A percentile compares a stretch with the other conserved stretches of the same genome.
These are phyloP conservation scores for Euryodendron excelsum DNA, from an alignment of 148 eudicot species.

Conservation along the genomic window DNA sequence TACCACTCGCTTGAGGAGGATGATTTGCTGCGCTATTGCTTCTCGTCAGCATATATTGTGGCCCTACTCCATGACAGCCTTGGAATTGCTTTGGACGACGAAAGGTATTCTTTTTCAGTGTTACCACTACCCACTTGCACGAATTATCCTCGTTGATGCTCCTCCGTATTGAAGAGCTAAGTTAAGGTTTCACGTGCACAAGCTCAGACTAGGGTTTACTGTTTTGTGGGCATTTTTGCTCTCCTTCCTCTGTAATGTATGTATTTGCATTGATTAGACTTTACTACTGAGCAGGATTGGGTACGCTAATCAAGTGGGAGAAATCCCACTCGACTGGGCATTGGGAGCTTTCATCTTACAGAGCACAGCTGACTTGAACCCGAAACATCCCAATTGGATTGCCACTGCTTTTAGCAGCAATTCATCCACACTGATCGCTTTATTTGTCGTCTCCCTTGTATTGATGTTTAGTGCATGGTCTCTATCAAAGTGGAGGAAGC, in stretches of 20 bases:
- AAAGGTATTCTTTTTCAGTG: constrained; percentile 41
- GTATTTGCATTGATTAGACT: neutral
- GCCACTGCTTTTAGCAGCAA: constrained; percentile 24
- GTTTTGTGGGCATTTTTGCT: neutral
- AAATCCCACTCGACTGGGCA: constrained; percentile 88
- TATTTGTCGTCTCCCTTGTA: constrained; percentile 32
- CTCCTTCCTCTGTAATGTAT: neutral
- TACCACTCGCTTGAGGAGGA: constrained; percentile 54
- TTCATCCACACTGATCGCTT: constrained; percentile 30
- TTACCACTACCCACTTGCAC: neutral
- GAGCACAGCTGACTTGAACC: constrained; percentile 25
- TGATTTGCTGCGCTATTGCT: constrained; percentile 70
- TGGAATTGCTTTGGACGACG: constrained; percentile 68
- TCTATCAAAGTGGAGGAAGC: constrained; percentile 64
- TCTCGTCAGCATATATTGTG: constrained; percentile 90
- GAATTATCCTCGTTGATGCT: neutral
- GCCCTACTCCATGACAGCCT: constrained; percentile 94
- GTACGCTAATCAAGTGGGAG: constrained; percentile 64
- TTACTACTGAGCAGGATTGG: constrained; percentile 51
- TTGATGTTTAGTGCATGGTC: constrained; percentile 47
- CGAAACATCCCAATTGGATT: constrained; percentile 42
- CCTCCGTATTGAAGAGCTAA: neutral
- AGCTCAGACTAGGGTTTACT: neutral
- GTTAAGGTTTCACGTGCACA: neutral
- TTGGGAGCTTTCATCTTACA: constrained; percentile 88